A percentile compares a stretch with the other conserved stretches of the same genome.
These are phyloP conservation scores for Xylaria longipes DNA, from an alignment of 495 filamentous ascomycete genomes.

Conservation along the genomic window DNA sequence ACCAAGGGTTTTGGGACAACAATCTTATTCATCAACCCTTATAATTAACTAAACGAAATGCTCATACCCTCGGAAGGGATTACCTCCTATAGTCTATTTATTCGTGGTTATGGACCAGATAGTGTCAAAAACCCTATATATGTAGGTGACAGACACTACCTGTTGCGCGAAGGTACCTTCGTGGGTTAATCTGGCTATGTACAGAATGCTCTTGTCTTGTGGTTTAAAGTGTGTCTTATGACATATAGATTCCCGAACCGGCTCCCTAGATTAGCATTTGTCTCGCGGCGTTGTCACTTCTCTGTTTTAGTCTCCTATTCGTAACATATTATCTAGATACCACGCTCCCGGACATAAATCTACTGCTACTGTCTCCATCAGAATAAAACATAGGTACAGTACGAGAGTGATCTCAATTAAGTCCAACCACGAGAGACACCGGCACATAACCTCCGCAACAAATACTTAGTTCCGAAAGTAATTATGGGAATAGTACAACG, in stretches of 20 bases:
- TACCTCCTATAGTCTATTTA: background rate
- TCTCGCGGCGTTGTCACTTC: background rate
- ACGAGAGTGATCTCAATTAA: background rate
- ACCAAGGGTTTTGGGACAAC: no score
- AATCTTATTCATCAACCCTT: background rate
- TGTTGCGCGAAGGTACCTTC: no score
- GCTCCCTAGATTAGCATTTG: background rate
- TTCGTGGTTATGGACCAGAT: background rate
- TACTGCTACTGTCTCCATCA: background rate
- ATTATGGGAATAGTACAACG: background rate
- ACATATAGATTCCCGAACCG: no score
- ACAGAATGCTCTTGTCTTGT: no score
- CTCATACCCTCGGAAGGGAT: background rate
- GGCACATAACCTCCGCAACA: background rate
- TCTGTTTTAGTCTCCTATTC: background rate
- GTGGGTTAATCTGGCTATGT: no score
- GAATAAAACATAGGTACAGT: background rate
- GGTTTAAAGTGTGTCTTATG: no score
- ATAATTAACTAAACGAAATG: background rate
- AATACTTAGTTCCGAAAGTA: background rate
- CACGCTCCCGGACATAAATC: background rate
- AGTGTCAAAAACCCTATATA: no score
- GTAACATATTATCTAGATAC: background rate
- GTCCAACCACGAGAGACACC: background rate
- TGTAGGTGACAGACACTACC: no score